Base-by-base conservation (phyloP, 345 rosid genomes). In the Populus nigra region DNA sequence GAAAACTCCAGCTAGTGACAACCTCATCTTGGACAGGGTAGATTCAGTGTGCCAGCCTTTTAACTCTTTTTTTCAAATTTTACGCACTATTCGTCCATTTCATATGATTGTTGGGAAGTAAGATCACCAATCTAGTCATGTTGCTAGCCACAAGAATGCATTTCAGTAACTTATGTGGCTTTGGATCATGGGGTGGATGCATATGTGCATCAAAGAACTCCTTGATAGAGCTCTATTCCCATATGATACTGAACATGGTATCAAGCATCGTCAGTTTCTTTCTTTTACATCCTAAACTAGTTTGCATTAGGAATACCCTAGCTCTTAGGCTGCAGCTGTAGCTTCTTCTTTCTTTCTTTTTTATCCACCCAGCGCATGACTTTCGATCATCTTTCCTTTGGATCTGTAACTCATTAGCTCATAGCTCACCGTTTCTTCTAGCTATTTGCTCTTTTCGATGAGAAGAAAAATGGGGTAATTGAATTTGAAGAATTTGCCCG, bases 361-460 rank as follows among this genome's bases (percentile, higher is more conserved):
- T 38, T 68, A 38, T 38, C 15, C 36, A 27, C 71, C 23, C 50
- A 47, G 17, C 50, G 0, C 17, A 15, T 47, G 17, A 15, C 16
- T 47, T 47, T 47, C 50, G 5, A 47, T 12, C 50, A 47, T 15
- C 50, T 47, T 47, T 47, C 18, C 18, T 15, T 15, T 47, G 17
- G 18, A 29, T 35, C 4, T 66, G 31, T 31, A 66, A 17, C 31
- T 66, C 9, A 6, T 31, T 33, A 8, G 16, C 29, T 65, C 12
- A 22, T 41, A 62, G 20, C 49, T 13, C 15, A 16, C 12, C 41
- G 20, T 55, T 71, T 39, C 4, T 50, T 76, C 11, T 74, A 86
- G 88, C 73, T 83, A 17, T 86, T 83, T 69, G 76, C 81, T 74
- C 78, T 86, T 72, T 86, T 83, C 47, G 85, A 86, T 45, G 82